A percentile compares a stretch with the other conserved stretches of the same genome.
phyloP scores from a whole-genome alignment of 2,329 filamentous ascomycete species.

The Chaetomiaceae sp. region DNA sequence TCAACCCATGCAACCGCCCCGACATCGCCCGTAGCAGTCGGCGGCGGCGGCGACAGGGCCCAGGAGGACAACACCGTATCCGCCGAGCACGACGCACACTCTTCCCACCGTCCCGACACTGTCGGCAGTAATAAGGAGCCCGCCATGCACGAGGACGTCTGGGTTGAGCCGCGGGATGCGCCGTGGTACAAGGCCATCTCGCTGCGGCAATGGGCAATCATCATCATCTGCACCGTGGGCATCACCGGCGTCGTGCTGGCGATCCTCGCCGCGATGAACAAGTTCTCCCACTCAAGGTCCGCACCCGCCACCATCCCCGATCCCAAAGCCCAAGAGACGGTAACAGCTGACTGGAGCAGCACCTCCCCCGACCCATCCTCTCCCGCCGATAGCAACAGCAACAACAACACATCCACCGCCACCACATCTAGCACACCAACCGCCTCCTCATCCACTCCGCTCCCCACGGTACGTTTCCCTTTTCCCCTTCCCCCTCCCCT shows the following conservation, averaged over 20 bases:
- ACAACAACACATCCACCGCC: neutral
- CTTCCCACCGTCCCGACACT: constrained; percentile 6
- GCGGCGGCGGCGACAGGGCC: constrained; percentile 4
- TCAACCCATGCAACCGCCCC: neutral
- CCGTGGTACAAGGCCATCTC: constrained; percentile 24
- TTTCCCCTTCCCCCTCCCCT: neutral
- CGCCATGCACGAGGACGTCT: constrained; percentile 10
- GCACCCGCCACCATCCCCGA: neutral
- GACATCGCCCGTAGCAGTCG: neutral
- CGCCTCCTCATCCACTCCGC: neutral
- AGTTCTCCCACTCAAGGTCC: constrained; percentile 14
- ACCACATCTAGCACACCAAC: constrained; percentile 2
- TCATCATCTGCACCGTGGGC: constrained; percentile 17
- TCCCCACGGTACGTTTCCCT: neutral
- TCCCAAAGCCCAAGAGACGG: neutral
- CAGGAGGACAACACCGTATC: neutral
- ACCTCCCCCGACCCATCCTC: neutral
- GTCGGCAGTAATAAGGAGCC: constrained; percentile 18
- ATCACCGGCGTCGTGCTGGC: constrained; percentile 22
- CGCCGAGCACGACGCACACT: neutral
- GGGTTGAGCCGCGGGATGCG: constrained; percentile 16
- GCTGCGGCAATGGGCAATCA: constrained; percentile 16
- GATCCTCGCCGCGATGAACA: constrained; percentile 24
- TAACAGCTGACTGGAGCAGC: constrained; percentile 11
- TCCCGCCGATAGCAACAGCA: neutral